These are phyloP conservation scores for Liriodendron chinense DNA, from an alignment of 164 flowering plant species.

Conservation along the genomic window DNA sequence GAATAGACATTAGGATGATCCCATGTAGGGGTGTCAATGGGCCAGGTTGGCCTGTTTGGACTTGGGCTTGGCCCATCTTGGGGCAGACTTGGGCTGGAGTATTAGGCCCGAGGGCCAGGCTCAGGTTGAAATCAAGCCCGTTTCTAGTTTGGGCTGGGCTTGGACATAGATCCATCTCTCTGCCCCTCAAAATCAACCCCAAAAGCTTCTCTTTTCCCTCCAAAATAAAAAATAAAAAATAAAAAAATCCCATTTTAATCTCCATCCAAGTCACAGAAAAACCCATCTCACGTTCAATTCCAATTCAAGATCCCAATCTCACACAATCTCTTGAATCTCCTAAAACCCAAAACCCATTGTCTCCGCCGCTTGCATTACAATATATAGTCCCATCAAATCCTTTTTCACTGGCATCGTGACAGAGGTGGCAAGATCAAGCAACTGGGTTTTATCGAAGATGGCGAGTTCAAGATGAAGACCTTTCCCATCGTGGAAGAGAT, in stretches of 20 bases:
- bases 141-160: no score
- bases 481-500: conserved; percentile 22
- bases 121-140: no score
- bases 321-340: conserved; percentile 16
- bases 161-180: background rate
- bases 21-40: no score
- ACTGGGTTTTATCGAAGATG: conserved; percentile 43
- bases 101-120: no score
- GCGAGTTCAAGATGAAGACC: conserved; percentile 66
- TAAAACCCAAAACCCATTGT: conserved; percentile 8
- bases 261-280: background rate
- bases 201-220: conserved; percentile 14
- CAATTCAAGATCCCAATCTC: conserved; percentile 2
- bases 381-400: conserved; percentile 27
- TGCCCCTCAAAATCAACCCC: conserved; percentile 14
- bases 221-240: conserved; percentile 10
- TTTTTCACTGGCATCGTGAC: conserved; percentile 91
- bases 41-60: no score
- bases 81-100: no score
- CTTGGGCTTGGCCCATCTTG: no score
- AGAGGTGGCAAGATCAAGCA: conserved; percentile 66
- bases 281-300: background rate
- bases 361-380: conserved; percentile 2
- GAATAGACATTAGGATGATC: no score
- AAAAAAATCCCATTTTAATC: conserved; percentile 15